A percentile compares a stretch with the other conserved stretches of the same genome.
Evolutionary conservation across 108 stramenopile species (phyloP).

Genomic region (Schizochytrium sp.): DNA sequence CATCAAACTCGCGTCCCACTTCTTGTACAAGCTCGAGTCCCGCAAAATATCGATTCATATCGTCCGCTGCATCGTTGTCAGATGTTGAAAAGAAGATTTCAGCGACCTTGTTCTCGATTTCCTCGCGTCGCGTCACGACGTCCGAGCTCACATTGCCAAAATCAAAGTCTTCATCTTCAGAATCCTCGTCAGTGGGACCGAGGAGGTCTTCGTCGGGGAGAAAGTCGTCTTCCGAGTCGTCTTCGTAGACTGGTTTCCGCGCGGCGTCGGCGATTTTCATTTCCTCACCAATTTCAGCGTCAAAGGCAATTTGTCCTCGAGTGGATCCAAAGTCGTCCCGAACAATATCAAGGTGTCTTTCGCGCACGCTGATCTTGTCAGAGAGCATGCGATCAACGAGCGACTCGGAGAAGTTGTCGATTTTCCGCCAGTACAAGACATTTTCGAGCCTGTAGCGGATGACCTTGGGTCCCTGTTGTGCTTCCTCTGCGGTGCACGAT

Average conservation of each 20-base stretch:
- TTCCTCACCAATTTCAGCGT: not conserved
- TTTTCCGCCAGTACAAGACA: not conserved
- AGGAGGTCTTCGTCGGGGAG: not conserved
- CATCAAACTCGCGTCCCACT: not conserved
- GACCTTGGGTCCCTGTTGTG: not conserved
- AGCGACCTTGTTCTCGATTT: not conserved
- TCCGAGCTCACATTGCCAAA: not conserved
- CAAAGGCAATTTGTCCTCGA: not conserved
- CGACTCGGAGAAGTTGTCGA: not conserved
- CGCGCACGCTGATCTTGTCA: not conserved
- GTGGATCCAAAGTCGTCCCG: not conserved
- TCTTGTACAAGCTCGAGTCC: not conserved
- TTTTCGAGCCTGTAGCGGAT: not conserved
- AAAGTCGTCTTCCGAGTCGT: not conserved
- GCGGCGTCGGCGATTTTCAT: not conserved
- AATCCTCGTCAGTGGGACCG: not conserved
- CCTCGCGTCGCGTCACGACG: not conserved
- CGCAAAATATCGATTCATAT: not conserved
- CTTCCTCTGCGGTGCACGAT: not conserved
- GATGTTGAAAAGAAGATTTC: not conserved
- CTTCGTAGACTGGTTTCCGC: not conserved
- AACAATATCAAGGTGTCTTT: not conserved
- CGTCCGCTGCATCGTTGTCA: not conserved
- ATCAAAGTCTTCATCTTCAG: not conserved
- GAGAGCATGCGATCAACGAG: not conserved